Conservation (phyloP, 306 rosid genomes). For the Cyclanthera cordifolia region DNA sequence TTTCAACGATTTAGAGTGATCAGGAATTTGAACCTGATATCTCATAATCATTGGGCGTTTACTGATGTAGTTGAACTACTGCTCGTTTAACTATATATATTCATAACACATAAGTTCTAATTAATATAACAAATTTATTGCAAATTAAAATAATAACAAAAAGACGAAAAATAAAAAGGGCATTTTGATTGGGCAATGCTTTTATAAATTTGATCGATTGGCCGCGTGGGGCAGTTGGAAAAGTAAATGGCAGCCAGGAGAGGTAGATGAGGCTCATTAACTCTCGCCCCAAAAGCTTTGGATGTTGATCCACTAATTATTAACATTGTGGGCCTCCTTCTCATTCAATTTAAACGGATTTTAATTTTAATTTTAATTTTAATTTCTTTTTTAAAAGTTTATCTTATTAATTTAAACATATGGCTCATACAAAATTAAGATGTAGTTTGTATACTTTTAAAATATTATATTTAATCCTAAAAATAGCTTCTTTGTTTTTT, state of each 20-base stretch:
- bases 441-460: no score
- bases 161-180: no score
- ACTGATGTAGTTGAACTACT: no score
- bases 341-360: background rate
- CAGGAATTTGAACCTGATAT: no score
- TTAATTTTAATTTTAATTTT: background rate
- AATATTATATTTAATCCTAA: no score
- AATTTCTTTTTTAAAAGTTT: background rate
- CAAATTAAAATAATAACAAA: no score
- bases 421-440: no score
- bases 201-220: background rate
- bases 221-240: slow-evolving; percentile 25
- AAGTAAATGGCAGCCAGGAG: slow-evolving; percentile 20
- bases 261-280: slow-evolving; percentile 36
- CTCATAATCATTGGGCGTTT: no score
- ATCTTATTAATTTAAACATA: no score
- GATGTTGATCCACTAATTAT: background rate
- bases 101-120: background rate
- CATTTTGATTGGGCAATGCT: background rate
- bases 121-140: background rate
- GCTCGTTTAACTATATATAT: no score
- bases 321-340: background rate
- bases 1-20: no score
- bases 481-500: no score
- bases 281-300: slow-evolving; percentile 17